Evolutionary conservation across 495 filamentous ascomycete species (phyloP), one percentile per base, ranked within the genome.

Genomic region (Delitschia confertaspora): DNA sequence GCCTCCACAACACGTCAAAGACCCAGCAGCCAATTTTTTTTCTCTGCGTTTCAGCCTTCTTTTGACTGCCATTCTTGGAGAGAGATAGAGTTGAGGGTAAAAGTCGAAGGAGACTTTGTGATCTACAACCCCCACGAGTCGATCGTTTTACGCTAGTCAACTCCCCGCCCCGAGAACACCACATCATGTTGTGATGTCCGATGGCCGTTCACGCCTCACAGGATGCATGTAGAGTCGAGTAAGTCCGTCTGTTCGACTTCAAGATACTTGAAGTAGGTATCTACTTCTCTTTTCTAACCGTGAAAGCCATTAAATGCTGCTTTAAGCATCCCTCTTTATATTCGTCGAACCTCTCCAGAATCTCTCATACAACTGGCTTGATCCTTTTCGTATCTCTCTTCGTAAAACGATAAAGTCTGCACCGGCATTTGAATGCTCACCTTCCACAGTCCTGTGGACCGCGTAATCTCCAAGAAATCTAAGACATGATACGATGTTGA

Each of bases 1-100:
- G 47, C 35, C 18, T 9, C 13, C 26, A 34, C 18, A 6, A 19
- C n/a, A 22, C n/a, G 24, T 38, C 43, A 47, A 37, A 37, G 43
- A 47, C 19, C 9, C 24, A n/a, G 1, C 32, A 13, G 31, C 23
- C 4, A 8, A n/a, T 6, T 3, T 16, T 14, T 16, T 27, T 13
- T 36, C 36, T 44, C 17, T 24, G 7, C 5, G 14, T 20, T 20
- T 16, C 14, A 9, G 35, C 6, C 4, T 33, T 33, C n/a, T 13
- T 33, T 33, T 13, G 31, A 33, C 31, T 33, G n/a, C 31, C 31
- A 17, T 33, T 33, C 31, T 5, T 33, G 31, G 31, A 33, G 5
- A 13, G n/a, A n/a, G 31, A n/a, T n/a, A n/a, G n/a, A n/a, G n/a
- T n/a, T n/a, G n/a, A n/a, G n/a, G n/a, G n/a, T n/a, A n/a, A n/a